These are phyloP conservation scores for Tuber umbilicatum DNA, from an alignment of 495 filamentous ascomycete species.

Conservation along the genomic window DNA sequence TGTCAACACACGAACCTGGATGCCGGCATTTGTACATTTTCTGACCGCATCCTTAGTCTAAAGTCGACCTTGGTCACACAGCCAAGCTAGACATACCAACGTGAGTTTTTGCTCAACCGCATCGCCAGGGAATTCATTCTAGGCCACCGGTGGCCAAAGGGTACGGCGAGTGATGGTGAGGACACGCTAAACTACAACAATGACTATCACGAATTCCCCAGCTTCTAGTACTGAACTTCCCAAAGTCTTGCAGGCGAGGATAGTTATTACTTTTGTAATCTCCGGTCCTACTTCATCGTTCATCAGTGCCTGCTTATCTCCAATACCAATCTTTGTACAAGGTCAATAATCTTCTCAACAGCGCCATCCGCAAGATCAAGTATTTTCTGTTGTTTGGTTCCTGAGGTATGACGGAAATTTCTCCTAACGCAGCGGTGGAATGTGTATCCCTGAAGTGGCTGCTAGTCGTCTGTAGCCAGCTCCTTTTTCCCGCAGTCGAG, in stretches of 20 bases:
- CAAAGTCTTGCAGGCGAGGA: conserved; percentile 67
- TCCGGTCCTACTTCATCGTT: conserved; percentile 55
- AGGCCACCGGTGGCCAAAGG: conserved; percentile 27
- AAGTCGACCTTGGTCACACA: conserved; percentile 66
- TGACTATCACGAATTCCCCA: not conserved
- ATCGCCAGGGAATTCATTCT: conserved; percentile 38
- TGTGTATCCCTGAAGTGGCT: conserved; percentile 65
- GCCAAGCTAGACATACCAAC: conserved; percentile 62
- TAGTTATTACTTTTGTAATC: conserved; percentile 57
- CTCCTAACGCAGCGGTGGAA: conserved; percentile 77
- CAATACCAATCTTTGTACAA: conserved; percentile 59
- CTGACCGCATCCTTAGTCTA: conserved; percentile 61
- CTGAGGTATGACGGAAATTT: conserved; percentile 71
- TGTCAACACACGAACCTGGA: conserved; percentile 74
- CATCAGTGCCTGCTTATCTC: conserved; percentile 49
- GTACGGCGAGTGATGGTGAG: conserved; percentile 62
- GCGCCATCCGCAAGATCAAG: conserved; percentile 69
- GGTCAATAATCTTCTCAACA: conserved; percentile 68
- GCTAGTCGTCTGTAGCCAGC: conserved; percentile 52
- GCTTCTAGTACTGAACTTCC: not conserved
- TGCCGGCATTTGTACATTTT: conserved; percentile 62
- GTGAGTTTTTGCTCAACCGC: conserved; percentile 54
- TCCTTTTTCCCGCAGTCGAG: conserved; percentile 58
- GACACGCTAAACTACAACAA: conserved; percentile 48
- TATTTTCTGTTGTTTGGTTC: conserved; percentile 38